These are phyloP conservation scores for Leptodermis oblonga DNA, from an alignment of 257 asterid genomes.

Conservation along the genomic window DNA sequence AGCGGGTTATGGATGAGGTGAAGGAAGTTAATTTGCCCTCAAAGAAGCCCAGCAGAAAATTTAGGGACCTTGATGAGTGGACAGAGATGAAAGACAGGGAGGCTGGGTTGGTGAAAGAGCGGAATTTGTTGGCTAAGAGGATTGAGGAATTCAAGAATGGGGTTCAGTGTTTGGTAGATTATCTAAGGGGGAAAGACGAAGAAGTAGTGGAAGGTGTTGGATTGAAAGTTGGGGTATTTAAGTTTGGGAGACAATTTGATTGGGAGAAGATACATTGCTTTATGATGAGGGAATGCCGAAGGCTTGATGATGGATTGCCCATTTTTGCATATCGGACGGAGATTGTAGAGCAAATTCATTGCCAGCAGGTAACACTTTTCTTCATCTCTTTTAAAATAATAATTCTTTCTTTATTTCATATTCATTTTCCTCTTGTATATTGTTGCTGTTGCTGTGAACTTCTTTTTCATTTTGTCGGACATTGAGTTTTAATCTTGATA, in stretches of 20 bases:
- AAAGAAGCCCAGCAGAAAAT: neutral
- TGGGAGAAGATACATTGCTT: conserved; percentile 59
- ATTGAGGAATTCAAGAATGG: conserved; percentile 57
- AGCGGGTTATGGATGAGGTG: conserved; percentile 25
- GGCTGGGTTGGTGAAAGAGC: conserved; percentile 44
- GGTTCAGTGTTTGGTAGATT: conserved; percentile 36
- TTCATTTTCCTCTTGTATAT: too few species aligned
- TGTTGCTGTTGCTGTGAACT: too few species aligned
- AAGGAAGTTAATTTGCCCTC: conserved; percentile 7
- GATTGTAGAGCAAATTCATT: conserved; percentile 45
- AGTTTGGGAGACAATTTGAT: conserved; percentile 35
- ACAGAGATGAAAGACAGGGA: conserved; percentile 21
- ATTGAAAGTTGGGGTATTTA: conserved; percentile 26
- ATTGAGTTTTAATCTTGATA: neutral
- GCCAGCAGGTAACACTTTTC: conserved; percentile 52
- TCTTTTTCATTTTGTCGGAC: neutral
- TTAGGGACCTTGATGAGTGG: conserved; percentile 20
- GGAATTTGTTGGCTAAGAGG: conserved; percentile 47
- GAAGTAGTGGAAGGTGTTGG: conserved; percentile 16
- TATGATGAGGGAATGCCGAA: conserved; percentile 70
- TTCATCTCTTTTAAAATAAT: neutral
- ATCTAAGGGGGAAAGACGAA: conserved; percentile 44
- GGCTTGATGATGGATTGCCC: conserved; percentile 87
- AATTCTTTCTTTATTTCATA: neutral
- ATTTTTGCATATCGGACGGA: conserved; percentile 51